Conservation (phyloP, 2,329 filamentous ascomycete genomes). For the Daldinia sp. region DNA sequence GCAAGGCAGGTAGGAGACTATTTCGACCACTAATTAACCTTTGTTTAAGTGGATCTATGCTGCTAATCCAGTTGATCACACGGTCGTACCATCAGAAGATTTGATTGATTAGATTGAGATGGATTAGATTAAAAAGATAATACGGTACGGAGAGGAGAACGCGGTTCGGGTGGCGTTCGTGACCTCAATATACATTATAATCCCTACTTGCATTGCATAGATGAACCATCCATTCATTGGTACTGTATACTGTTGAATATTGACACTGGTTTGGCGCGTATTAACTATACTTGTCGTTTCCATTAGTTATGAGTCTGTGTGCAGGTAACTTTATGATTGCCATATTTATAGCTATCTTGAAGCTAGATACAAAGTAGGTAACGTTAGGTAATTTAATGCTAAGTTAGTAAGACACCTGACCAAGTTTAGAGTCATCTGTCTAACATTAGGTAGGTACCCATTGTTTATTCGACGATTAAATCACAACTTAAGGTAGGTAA, state of each 20-base stretch:
- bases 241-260: constrained; percentile 4
- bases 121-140: constrained; percentile 49
- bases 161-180: neutral
- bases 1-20: neutral
- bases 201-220: constrained; percentile 4
- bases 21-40: constrained; percentile 28
- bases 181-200: neutral
- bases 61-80: constrained; percentile 27
- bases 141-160: constrained; percentile 13
- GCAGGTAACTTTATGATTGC: too few relatives aligned
- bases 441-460: constrained; percentile 19
- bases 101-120: constrained; percentile 47
- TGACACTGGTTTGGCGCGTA: neutral
- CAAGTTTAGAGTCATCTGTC: constrained; percentile 8
- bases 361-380: neutral
- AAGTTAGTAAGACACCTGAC: constrained; percentile 22
- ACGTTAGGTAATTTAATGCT: neutral
- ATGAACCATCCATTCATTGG: neutral
- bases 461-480: constrained; percentile 16
- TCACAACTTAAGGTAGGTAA: constrained; percentile 12
- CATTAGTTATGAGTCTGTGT: neutral
- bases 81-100: constrained; percentile 39
- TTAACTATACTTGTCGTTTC: neutral
- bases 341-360: neutral
- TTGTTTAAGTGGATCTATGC: constrained; percentile 30